Base-by-base conservation (phyloP, 768 basidiomycete genomes). In the Boletus reticuloceps region DNA sequence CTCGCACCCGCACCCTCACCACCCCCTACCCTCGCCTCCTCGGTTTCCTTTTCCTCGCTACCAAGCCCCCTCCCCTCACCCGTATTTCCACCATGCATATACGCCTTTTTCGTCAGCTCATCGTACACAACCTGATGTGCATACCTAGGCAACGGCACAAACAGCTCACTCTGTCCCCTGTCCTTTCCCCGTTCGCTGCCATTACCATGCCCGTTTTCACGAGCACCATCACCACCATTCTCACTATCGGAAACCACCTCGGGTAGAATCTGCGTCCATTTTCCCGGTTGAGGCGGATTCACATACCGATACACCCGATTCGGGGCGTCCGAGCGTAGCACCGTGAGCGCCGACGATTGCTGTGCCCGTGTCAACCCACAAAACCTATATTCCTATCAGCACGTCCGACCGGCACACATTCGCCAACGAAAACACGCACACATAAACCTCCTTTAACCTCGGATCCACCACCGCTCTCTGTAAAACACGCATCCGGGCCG, bases 101-200 rank as follows among this genome's bases (percentile, higher is more conserved):
- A 91, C 4, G 84, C 74, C 37, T 72, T 78, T 58, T 76, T 80
- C 42, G 80, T 78, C 27, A 67, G 71, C 1, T 81, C 72, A 60
- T 89, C 84, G 57, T 90, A 91, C 40, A 86, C 86, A 13, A 90
- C 82, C 67, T 91, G 88, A 63, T 91, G 88, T 4, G 89, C 90
- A 63, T 86, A 91, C 49, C 90, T 76, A 8, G 89, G 80, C 5
- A 74, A 58, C 1, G 90, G 89, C 39, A 74, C 74, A 11, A 1
- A 16, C 8, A 20, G 27, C 17, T 76, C 76, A 39, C 50, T 7
- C 51, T 41, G 43, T 45, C 42, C 54, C n/a, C 1, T 0, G 36
- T 17, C 50, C 43, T 46, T 53, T 11, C 31, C 42, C 19, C 12
- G 34, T 6, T 37, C 46, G 19, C 22, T 13, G 14, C 32, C 43